Conservation (phyloP, 202 grass and related monocot species). For the Hordeum pubiflorum region DNA sequence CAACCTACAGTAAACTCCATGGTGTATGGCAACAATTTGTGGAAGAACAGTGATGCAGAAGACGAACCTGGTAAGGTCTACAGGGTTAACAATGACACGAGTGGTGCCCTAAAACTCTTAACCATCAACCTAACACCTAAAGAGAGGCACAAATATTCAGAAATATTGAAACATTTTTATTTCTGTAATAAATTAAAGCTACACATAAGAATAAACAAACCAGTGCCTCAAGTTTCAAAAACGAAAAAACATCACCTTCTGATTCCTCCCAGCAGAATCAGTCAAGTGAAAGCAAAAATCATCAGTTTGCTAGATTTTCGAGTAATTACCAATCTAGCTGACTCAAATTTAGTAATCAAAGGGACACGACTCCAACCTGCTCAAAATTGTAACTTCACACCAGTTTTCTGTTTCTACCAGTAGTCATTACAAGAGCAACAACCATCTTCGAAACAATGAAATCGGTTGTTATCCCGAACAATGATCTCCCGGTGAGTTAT, state of each 20-base stretch:
- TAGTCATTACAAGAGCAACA: conserved; percentile 59
- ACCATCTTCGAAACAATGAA: conserved; percentile 68
- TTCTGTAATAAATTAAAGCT: neutral
- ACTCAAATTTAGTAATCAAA: neutral
- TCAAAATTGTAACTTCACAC: neutral
- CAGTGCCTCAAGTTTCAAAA: neutral
- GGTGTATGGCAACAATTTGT: neutral
- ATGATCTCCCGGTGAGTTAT: conserved; percentile 44
- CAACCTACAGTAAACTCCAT: neutral
- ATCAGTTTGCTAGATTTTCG: neutral
- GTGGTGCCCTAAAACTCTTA: neutral
- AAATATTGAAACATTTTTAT: neutral
- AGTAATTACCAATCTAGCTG: neutral
- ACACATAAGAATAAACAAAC: neutral
- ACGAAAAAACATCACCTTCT: neutral
- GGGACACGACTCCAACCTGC: neutral
- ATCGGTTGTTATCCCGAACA: conserved; percentile 57
- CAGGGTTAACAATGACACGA: neutral
- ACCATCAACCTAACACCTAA: neutral
- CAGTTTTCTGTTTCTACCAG: conserved; percentile 34
- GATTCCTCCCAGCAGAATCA: conserved; percentile 9
- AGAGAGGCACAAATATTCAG: neutral
- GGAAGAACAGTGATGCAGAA: neutral
- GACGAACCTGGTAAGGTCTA: neutral
- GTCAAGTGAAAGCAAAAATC: neutral